Evolutionary conservation across 495 filamentous ascomycete species (phyloP).

Genomic region (Xylaria telfairii): DNA sequence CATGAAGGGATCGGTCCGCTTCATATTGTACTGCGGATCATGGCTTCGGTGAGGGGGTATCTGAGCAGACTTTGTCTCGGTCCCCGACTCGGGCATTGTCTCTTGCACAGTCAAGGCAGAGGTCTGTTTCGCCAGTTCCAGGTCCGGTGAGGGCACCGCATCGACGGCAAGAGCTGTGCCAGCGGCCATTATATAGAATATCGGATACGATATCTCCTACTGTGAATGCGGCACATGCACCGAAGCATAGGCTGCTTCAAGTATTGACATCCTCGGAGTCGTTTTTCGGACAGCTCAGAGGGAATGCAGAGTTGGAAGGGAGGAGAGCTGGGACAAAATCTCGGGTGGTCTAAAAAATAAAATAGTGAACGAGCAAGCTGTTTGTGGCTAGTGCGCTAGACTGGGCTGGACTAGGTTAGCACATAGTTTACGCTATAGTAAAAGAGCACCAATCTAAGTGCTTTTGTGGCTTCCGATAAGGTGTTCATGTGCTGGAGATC

Average conservation of each 20-base stretch:
- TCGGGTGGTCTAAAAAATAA: constrained; percentile 20
- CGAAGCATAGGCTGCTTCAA: constrained; percentile 13
- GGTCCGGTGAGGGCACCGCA: constrained; percentile 23
- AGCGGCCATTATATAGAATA: constrained; percentile 15
- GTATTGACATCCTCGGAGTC: constrained; percentile 33
- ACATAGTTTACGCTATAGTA: background rate
- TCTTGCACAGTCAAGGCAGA: constrained; percentile 38
- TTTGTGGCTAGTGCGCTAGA: constrained; percentile 17
- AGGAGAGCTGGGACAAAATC: constrained; percentile 10
- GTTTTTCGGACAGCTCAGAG: constrained; percentile 23
- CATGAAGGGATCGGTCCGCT: constrained; percentile 89
- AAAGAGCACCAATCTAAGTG: background rate
- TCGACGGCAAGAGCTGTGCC: constrained; percentile 16
- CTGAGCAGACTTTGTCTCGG: constrained; percentile 17
- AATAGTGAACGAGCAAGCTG: constrained; percentile 6
- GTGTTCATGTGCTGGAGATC: constrained; percentile 8
- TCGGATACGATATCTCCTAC: background rate
- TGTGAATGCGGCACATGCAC: constrained; percentile 3
- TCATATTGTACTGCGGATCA: constrained; percentile 68
- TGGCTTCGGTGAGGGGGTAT: constrained; percentile 58
- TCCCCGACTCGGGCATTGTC: constrained; percentile 7
- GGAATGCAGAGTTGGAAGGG: background rate
- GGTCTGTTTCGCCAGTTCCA: constrained; percentile 32
- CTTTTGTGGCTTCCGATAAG: constrained; percentile 15
- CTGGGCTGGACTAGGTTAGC: background rate